Evolutionary conservation across 768 basidiomycete genomes (phyloP).

Genomic region (Leccinum uliginosum): DNA sequence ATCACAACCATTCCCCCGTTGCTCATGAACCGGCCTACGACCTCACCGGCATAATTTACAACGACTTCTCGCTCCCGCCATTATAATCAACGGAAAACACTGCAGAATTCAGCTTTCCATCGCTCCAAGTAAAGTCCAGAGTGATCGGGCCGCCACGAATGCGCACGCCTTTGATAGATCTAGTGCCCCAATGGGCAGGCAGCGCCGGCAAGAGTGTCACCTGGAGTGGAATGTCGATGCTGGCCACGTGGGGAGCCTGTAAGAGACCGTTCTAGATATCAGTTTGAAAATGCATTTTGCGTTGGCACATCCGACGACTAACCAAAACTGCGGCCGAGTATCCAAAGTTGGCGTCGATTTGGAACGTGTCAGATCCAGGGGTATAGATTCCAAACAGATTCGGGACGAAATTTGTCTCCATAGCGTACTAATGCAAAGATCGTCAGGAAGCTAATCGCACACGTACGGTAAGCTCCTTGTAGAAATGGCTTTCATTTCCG

Average conservation of each 20-base stretch:
- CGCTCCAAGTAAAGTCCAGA: slow-evolving; percentile 49
- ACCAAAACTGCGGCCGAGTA: slow-evolving; percentile 67
- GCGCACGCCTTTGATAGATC: slow-evolving; percentile 56
- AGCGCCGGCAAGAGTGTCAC: slow-evolving; percentile 64
- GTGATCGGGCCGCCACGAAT: slow-evolving; percentile 62
- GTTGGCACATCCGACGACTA: slow-evolving; percentile 13
- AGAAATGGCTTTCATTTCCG: slow-evolving; percentile 51
- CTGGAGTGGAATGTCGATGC: slow-evolving; percentile 42
- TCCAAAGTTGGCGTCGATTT: slow-evolving; percentile 75
- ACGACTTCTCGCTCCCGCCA: slow-evolving; percentile 34
- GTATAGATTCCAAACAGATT: slow-evolving; percentile 67
- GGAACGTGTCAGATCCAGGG: slow-evolving; percentile 56
- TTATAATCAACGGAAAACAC: slow-evolving; percentile 36
- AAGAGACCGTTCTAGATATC: slow-evolving; percentile 53
- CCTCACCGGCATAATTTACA: slow-evolving; percentile 33
- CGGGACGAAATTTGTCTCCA: slow-evolving; percentile 55
- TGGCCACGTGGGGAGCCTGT: slow-evolving; percentile 64
- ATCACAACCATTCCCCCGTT: slow-evolving; percentile 14
- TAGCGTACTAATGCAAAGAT: slow-evolving; percentile 44
- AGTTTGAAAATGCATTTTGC: slow-evolving; percentile 9
- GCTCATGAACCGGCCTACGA: slow-evolving; percentile 30
- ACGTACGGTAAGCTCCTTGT: slow-evolving; percentile 60
- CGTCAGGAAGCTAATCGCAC: not conserved
- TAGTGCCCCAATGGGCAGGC: slow-evolving; percentile 56
- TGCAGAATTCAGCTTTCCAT: slow-evolving; percentile 30